Evolutionary conservation across 352 stramenopile species (phyloP).

Genomic region (Phytophthora citrophthora): DNA sequence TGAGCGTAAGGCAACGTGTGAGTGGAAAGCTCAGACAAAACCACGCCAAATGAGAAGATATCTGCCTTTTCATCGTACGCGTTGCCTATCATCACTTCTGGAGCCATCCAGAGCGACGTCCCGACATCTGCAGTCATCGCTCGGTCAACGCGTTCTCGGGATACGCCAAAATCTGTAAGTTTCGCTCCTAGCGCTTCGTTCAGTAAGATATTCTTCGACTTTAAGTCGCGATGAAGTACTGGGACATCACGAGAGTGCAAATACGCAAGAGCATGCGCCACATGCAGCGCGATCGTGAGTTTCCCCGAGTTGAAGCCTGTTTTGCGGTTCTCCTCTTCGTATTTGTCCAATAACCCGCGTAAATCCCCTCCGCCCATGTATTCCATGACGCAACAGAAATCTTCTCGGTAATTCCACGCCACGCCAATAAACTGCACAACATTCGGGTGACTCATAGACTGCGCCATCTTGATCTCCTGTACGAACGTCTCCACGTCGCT

Average conservation of each 20-base stretch:
- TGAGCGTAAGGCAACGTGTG: conserved; percentile 20
- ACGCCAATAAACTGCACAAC: conserved; percentile 52
- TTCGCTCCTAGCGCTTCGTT: conserved; percentile 56
- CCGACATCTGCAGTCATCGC: conserved; percentile 44
- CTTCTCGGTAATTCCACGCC: conserved; percentile 36
- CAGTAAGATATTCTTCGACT: conserved; percentile 39
- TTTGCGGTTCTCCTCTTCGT: conserved; percentile 21
- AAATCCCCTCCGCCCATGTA: conserved; percentile 38
- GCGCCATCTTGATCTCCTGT: conserved; percentile 38
- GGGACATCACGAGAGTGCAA: conserved; percentile 46
- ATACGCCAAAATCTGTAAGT: conserved; percentile 70
- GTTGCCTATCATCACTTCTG: conserved; percentile 30
- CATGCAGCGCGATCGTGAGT: conserved; percentile 30
- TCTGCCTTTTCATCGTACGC: conserved; percentile 38
- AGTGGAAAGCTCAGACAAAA: conserved; percentile 45
- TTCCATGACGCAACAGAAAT: conserved; percentile 47
- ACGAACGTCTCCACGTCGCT: conserved; percentile 38
- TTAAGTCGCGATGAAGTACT: conserved; percentile 46
- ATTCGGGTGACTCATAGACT: conserved; percentile 20
- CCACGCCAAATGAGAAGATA: conserved; percentile 39
- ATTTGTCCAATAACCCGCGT: conserved; percentile 38
- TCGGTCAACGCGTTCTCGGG: conserved; percentile 29
- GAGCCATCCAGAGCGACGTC: conserved; percentile 26
- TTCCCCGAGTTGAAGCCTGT: conserved; percentile 32
- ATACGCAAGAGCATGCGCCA: conserved; percentile 50